Base-by-base conservation (phyloP, 2,329 filamentous ascomycete genomes). In the Neopestalotiopsis clavispora region DNA sequence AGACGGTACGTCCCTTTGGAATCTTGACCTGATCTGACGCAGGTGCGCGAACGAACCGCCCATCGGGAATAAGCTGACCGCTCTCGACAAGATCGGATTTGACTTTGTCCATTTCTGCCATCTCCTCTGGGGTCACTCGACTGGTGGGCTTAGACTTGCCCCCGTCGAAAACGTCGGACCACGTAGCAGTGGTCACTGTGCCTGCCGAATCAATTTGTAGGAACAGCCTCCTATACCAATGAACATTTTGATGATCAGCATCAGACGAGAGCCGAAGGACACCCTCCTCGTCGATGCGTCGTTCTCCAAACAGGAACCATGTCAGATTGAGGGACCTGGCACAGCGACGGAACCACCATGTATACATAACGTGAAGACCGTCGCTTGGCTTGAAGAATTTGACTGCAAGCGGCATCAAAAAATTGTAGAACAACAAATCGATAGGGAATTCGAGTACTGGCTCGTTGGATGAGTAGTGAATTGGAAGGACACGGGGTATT, bases 21-120 rank as follows among this genome's bases (percentile, higher is more conserved):
- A 98, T 95, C 76, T 97, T 94, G 72, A 98, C 93, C 78, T 97
- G 94, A 78, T 99, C 96, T 1, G 94, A 97, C 20, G 94, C 95
- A 12, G 96, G 96, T n/a, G 94, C 94, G 60, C 94, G 90, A 30
- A 98, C 95, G 78, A 95, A 98, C 69, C 87, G 89, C 4, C 96
- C 96, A 73, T 95, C 90, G 2, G 87, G 87, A 17, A 90, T 77
- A 69, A 97, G 79, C 69, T 89, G 84, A 1, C 83, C 80, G 0
- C 85, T 79, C 0, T 76, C 72, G n/a, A 88, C 83, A 0, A 90
- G 83, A 0, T 73, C 69, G 2, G 71, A 77, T 78, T 86, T 90
- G 70, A 75, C 82, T 2, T 73, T 72, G 49, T 80, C 79, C 63
- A 84, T 70, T 0, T 69, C 45, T 7, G 72, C 72, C 73, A 84